phyloP scores from a whole-genome alignment of 228 moss, liverwort and hornwort genomes.

The Sphagnum magellanicum region DNA sequence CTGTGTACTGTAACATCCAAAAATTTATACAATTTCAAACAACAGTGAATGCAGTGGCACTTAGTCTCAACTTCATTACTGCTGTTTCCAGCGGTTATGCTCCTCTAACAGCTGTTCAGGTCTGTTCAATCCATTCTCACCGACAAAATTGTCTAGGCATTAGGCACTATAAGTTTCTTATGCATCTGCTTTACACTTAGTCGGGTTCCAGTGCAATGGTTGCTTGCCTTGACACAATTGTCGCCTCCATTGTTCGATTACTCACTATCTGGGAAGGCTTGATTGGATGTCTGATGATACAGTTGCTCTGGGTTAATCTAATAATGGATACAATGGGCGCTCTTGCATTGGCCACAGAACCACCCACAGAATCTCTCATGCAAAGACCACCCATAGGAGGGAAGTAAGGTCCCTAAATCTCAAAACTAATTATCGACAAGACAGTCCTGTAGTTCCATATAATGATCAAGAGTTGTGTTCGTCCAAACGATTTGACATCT shows the following conservation, averaged over 20 bases:
- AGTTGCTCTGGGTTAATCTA: constrained; percentile 92
- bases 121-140: constrained; percentile 3
- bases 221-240: no score
- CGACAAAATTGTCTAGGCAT: no score
- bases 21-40: constrained; percentile 90
- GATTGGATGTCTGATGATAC: constrained; percentile 11
- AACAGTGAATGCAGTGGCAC: constrained; percentile 78
- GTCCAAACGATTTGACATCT: neutral
- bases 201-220: no score
- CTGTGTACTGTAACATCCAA: constrained; percentile 92
- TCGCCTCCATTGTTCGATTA: neutral
- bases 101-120: constrained; percentile 94
- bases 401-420: constrained; percentile 28
- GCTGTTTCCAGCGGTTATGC: constrained; percentile 74
- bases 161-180: no score
- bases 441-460: no score
- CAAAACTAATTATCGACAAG: no score
- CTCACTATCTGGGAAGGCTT: neutral
- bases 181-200: no score
- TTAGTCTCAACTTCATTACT: constrained; percentile 67
- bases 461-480: neutral
- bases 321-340: constrained; percentile 97
- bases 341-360: constrained; percentile 85
- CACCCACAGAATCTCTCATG: constrained; percentile 78
- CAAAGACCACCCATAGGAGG: constrained; percentile 61